A percentile compares a stretch with the other conserved stretches of the same genome.
Evolutionary conservation across 2,329 filamentous ascomycete genomes (phyloP).

Genomic region (Fusarium chuoi): DNA sequence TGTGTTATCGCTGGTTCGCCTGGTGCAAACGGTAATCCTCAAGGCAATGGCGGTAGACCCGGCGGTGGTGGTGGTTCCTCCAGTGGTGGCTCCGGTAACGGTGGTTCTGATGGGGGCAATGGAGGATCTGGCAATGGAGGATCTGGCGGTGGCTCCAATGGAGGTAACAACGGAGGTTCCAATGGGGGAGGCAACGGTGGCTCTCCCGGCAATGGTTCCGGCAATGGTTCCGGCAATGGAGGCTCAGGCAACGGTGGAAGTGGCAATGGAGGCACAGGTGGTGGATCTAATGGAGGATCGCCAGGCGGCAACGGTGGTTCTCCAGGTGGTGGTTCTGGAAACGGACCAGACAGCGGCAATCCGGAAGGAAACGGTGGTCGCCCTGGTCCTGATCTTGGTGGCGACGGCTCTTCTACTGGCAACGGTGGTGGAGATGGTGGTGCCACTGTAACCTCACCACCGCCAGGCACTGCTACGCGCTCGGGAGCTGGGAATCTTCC

Average conservation of each 20-base stretch:
- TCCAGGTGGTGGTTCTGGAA: not conserved
- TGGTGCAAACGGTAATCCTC: not conserved
- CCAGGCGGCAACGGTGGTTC: not conserved
- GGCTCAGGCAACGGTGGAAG: not conserved
- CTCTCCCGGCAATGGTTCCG: not conserved
- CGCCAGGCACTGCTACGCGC: not conserved
- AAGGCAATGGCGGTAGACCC: not conserved
- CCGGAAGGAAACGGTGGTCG: not conserved
- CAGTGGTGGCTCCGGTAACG: not conserved
- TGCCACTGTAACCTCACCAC: not conserved
- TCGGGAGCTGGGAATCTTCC: not conserved
- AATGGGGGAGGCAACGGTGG: not conserved
- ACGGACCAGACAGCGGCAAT: not conserved
- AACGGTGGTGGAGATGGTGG: not conserved
- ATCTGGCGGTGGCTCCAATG: not conserved
- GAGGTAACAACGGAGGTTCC: not conserved
- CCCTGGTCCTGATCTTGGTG: not conserved
- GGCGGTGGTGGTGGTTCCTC: not conserved
- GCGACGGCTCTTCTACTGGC: not conserved
- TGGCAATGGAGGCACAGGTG: not conserved
- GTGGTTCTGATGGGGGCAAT: not conserved
- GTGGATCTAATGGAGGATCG: not conserved
- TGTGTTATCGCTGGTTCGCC: not conserved
- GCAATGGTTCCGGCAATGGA: not conserved
- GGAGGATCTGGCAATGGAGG: not conserved